A percentile compares a stretch with the other conserved stretches of the same genome.
These are phyloP conservation scores for Amylostereum chailletii DNA, from an alignment of 1,284 basidiomycete species.

Conservation along the genomic window DNA sequence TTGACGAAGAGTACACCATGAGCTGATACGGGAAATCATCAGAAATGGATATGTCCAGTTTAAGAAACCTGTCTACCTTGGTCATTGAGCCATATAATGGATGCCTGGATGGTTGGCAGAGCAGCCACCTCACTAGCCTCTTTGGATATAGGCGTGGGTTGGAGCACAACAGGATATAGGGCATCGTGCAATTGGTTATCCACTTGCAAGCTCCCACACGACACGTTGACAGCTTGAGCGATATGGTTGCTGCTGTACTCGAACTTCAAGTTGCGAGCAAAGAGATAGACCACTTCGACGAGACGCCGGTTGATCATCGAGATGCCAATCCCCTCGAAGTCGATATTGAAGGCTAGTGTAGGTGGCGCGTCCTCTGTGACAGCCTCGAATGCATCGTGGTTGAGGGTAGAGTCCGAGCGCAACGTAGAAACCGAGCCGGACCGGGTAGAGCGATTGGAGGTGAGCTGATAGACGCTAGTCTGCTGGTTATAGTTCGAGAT, in stretches of 20 bases:
- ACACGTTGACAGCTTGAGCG: slow-evolving; percentile 76
- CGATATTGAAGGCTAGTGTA: slow-evolving; percentile 63
- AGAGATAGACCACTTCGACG: slow-evolving; percentile 87
- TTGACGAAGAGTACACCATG: slow-evolving; percentile 97
- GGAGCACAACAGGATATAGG: slow-evolving; percentile 91
- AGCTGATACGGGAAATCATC: slow-evolving; percentile 33
- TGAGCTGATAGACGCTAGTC: slow-evolving; percentile 82
- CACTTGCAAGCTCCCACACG: slow-evolving; percentile 89
- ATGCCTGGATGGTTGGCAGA: slow-evolving; percentile 89
- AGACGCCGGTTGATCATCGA: slow-evolving; percentile 88
- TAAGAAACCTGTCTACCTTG: slow-evolving; percentile 47
- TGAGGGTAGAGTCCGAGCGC: slow-evolving; percentile 65
- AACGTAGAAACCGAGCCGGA: slow-evolving; percentile 36
- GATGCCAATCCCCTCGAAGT: slow-evolving; percentile 88
- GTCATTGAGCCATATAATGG: slow-evolving; percentile 88
- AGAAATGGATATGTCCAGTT: neutral
- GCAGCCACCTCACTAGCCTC: slow-evolving; percentile 74
- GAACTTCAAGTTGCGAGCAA: slow-evolving; percentile 74
- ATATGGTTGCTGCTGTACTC: slow-evolving; percentile 81
- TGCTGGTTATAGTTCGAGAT: slow-evolving; percentile 87
- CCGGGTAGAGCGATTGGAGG: neutral
- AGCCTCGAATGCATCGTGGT: slow-evolving; percentile 80
- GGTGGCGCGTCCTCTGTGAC: slow-evolving; percentile 72
- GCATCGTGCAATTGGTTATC: slow-evolving; percentile 98
- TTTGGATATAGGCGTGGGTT: slow-evolving; percentile 87